Evolutionary conservation across 352 stramenopile genomes (phyloP), one percentile per base, ranked within the genome.

Genomic region (Globisporangium canariense): DNA sequence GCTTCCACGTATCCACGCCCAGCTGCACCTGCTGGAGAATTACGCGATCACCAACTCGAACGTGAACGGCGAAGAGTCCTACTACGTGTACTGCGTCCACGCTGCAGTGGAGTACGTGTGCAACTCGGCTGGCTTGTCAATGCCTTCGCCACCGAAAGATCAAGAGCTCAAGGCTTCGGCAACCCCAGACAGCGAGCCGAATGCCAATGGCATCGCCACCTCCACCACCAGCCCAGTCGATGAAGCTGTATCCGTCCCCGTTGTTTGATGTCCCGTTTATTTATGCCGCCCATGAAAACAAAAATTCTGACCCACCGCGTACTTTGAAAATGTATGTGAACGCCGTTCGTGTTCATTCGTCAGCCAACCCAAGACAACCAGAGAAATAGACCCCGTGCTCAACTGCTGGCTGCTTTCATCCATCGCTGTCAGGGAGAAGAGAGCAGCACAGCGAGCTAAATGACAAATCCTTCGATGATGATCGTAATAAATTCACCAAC

Each of bases 81-180:
- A 95, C 64, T 95, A 95, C 63, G 86, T 95, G 16, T 95, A 95
- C 56, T 95, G 86, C 63, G 84, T 95, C 16, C 86, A 95, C 45
- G 84, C 83, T 0, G 86, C 86, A 3, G 81, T 95, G 20, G 86
- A 95, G 70, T 91, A 89, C 67, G 74, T 95, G 14, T 95, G 86
- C 73, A 95, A 91, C 63, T 88, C 78, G 10, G 70, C 78, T 5
- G 70, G 69, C 3, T 18, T 69, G 47, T 43, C 59, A 38, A 18
- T 30, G 36, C 4, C 49, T 10, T 22, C 34, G 3, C 22, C 38
- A 8, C 3, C 50, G 13, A 58, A 58, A 50, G 46, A 55, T 5
- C 34, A 28, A 3, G 47, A 58, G 22, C 8, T 16, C 47, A 56
- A 65, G 13, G 6, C 10, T 3, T 14, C 25, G 16, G 25, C n/a